Base-by-base conservation (phyloP, 192 early-diverging fungal species). In the Chytriomyces hyalinus region DNA sequence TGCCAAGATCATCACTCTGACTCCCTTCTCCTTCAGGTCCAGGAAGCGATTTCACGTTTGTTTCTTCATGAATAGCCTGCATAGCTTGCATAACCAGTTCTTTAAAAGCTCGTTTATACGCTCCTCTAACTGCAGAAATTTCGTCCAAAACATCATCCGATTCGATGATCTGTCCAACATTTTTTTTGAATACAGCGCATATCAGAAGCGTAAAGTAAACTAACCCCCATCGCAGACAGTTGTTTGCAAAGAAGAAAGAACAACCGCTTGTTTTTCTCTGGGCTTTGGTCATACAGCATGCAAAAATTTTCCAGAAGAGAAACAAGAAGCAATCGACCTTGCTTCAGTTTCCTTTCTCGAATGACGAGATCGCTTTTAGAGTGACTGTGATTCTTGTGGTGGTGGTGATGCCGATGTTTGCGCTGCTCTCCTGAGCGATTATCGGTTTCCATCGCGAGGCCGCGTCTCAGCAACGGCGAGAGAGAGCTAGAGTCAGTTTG, bases 251-350 rank as follows among this genome's bases (percentile, higher is more conserved):
- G 92, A 13, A 93, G 83, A 73, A 92, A 94, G 72, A 98, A 98
- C 17, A 97, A 83, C 49, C 88, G 83, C 24, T 91, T 92, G 78
- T 95, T 97, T 59, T 91, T 88, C 78, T 96, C 90, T 2, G 94
- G 93, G 49, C 90, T 89, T 62, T 95, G 90, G 80, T 94, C 95
- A 82, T 97, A 97, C 22, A 95, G 81, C 46, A 88, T 81, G 77
- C 94, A 95, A 84, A 96, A 98, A 78, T 93, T 93, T 70, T 98
- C 97, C 2, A 98, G 85, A 22, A 98, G 81, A 22, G 94, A 92
- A 0, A 97, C 96, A 15, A 98, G 85, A 0, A 98, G 81, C 46
- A 98, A 83, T 43, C 92, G 88, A 26, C 92, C 92, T 78, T 95
- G 94, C 47, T 85, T 85, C 26, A 79, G 60, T 63, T 84, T 83